phyloP scores from a whole-genome alignment of 2,329 filamentous ascomycete genomes.

The Pyrenophora graminea region DNA sequence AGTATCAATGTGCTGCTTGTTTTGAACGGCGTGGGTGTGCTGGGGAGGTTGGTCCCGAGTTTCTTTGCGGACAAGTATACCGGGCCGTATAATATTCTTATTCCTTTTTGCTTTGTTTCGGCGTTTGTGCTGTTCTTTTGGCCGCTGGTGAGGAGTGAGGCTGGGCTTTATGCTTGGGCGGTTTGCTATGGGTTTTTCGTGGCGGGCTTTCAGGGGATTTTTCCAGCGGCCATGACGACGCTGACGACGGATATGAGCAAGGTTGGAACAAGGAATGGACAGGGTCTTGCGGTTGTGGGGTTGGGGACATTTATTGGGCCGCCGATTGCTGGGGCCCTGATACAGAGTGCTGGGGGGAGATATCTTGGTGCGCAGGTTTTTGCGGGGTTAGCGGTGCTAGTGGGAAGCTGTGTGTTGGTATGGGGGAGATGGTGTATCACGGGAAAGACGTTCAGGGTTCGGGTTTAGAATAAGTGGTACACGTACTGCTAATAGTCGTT shows the following conservation, averaged over 20 bases:
- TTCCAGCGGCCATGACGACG: conserved; percentile 49
- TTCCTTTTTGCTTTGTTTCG: conserved; percentile 55
- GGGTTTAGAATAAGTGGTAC: conserved; percentile 10
- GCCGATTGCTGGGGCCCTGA: conserved; percentile 53
- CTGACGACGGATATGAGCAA: conserved; percentile 55
- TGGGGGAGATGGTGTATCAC: conserved; percentile 37
- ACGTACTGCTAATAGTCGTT: too few species aligned
- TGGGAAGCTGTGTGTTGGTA: conserved; percentile 37
- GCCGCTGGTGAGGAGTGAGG: conserved; percentile 53
- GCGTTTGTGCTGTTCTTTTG: conserved; percentile 60
- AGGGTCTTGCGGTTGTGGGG: conserved; percentile 53
- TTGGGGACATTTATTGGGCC: conserved; percentile 53
- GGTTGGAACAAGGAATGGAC: conserved; percentile 53
- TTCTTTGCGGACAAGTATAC: conserved; percentile 58
- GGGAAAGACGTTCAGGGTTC: conserved; percentile 32
- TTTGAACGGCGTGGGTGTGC: conserved; percentile 61
- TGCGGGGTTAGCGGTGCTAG: conserved; percentile 35
- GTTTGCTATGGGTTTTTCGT: conserved; percentile 52
- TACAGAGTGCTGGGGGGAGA: conserved; percentile 46
- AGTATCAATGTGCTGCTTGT: conserved; percentile 62
- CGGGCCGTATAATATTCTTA: conserved; percentile 61
- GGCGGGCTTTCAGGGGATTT: conserved; percentile 53
- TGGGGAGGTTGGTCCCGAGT: conserved; percentile 59
- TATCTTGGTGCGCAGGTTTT: conserved; percentile 54
- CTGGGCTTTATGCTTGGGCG: conserved; percentile 51